Conservation (phyloP, 2,329 filamentous ascomycete genomes). For the Xenosphaeropsis pyriputrescens region DNA sequence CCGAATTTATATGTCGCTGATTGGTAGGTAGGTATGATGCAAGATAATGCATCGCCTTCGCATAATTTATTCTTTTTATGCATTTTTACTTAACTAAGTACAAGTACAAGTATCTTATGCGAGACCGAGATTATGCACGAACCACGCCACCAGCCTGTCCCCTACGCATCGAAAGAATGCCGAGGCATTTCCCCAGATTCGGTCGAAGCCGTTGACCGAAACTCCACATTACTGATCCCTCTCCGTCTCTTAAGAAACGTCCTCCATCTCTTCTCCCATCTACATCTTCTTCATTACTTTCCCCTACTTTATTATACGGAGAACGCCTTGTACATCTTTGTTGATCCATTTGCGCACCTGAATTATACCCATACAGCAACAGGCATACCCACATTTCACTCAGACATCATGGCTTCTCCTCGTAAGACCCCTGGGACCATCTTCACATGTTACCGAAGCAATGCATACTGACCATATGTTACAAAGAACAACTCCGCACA, state of each 20-base stretch:
- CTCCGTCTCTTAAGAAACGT: conserved; percentile 1
- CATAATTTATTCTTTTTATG: neutral
- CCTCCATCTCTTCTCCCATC: conserved; percentile 3
- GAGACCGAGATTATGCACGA: too few relatives aligned
- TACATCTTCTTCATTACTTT: conserved; percentile 2
- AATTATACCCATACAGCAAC: neutral
- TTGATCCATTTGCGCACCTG: conserved; percentile 2
- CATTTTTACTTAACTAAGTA: too few relatives aligned
- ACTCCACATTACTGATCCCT: conserved; percentile 1
- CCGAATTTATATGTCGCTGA: neutral
- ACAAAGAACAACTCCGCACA: conserved; percentile 72
- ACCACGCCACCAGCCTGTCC: too few relatives aligned
- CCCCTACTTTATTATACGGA: conserved; percentile 1
- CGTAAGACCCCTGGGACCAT: conserved; percentile 37
- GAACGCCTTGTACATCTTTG: neutral
- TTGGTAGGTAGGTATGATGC: neutral
- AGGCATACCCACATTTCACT: neutral
- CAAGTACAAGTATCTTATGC: too few relatives aligned
- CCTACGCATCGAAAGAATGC: conserved; percentile 3
- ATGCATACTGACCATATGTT: conserved; percentile 10
- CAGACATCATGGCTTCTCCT: conserved; percentile 56
- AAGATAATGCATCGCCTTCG: conserved; percentile 1
- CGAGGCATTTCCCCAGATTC: conserved; percentile 17
- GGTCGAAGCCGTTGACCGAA: conserved; percentile 1
- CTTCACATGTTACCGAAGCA: conserved; percentile 11